Evolutionary conservation across 768 basidiomycete genomes (phyloP).

Genomic region (Tricholoma matsutake): DNA sequence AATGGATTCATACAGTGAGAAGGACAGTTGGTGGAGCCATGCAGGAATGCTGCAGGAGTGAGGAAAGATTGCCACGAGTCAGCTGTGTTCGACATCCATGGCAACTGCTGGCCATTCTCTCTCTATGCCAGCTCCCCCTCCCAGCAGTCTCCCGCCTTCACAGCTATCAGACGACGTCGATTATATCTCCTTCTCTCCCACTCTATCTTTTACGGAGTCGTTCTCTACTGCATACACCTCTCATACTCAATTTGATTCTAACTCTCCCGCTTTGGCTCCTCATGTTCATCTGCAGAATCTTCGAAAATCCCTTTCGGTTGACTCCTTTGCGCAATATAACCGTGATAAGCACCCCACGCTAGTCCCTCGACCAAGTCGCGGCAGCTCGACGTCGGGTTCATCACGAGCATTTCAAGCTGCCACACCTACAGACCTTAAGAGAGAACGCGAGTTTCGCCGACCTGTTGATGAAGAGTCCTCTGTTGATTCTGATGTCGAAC

Average conservation of each 20-base stretch:
- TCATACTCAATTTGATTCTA: slow-evolving; percentile 25
- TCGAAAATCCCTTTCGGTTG: slow-evolving; percentile 75
- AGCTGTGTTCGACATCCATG: background rate
- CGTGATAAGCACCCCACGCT: slow-evolving; percentile 32
- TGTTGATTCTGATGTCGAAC: slow-evolving; percentile 53
- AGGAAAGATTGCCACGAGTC: background rate
- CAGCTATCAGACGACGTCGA: slow-evolving; percentile 6
- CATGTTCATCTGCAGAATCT: slow-evolving; percentile 40
- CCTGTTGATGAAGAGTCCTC: slow-evolving; percentile 24
- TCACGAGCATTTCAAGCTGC: slow-evolving; percentile 4
- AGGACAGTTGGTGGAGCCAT: slow-evolving; percentile 31
- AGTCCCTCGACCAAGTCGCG: slow-evolving; percentile 36
- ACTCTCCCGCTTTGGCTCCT: slow-evolving; percentile 24
- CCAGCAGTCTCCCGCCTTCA: background rate
- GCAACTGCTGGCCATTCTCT: slow-evolving; percentile 10
- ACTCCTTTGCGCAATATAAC: slow-evolving; percentile 60
- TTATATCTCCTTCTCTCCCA: slow-evolving; percentile 25
- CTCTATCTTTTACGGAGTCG: slow-evolving; percentile 37
- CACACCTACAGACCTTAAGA: background rate
- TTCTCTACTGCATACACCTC: slow-evolving; percentile 44
- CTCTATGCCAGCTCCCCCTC: slow-evolving; percentile 13
- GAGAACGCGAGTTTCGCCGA: slow-evolving; percentile 51
- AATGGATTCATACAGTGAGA: slow-evolving; percentile 32
- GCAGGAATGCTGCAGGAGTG: background rate
- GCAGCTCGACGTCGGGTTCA: slow-evolving; percentile 26